phyloP scores from a whole-genome alignment of 2,329 filamentous ascomycete species.

The Ilyonectria robusta region DNA sequence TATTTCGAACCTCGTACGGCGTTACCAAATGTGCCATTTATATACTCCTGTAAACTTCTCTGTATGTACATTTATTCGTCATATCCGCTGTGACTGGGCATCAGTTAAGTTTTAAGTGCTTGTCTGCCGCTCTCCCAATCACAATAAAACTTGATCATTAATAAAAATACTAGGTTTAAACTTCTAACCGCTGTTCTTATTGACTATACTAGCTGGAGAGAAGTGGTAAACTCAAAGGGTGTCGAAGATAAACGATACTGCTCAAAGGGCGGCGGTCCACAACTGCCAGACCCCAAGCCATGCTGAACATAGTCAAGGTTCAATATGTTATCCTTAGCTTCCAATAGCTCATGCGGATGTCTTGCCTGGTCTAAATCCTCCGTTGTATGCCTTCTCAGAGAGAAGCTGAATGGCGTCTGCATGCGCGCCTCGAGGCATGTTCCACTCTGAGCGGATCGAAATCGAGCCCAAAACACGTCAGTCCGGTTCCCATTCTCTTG shows the following conservation, averaged over 20 bases:
- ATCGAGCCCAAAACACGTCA: constrained; percentile 1
- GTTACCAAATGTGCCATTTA: too few species aligned
- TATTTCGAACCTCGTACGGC: too few species aligned
- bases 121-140: background rate
- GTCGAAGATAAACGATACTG: background rate
- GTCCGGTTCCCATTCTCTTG: constrained; percentile 11
- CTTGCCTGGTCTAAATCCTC: background rate
- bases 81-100: too few species aligned
- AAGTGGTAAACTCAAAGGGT: constrained; percentile 6
- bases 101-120: too few species aligned
- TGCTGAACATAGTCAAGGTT: constrained; percentile 11
- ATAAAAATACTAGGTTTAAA: background rate
- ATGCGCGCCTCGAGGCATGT: background rate
- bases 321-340: background rate
- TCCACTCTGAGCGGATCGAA: background rate
- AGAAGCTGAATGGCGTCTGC: constrained; percentile 5
- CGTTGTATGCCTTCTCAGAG: background rate
- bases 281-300: constrained; percentile 2
- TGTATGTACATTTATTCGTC: too few species aligned
- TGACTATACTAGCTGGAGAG: background rate
- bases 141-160: background rate
- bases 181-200: background rate
- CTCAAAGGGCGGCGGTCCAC: constrained; percentile 14
- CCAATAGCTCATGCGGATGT: constrained; percentile 6
- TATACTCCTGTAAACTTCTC: too few species aligned